Evolutionary conservation across 202 grass and related monocot genomes (phyloP), one percentile per base, ranked within the genome.

Genomic region (Tripidium arundinaceum): DNA sequence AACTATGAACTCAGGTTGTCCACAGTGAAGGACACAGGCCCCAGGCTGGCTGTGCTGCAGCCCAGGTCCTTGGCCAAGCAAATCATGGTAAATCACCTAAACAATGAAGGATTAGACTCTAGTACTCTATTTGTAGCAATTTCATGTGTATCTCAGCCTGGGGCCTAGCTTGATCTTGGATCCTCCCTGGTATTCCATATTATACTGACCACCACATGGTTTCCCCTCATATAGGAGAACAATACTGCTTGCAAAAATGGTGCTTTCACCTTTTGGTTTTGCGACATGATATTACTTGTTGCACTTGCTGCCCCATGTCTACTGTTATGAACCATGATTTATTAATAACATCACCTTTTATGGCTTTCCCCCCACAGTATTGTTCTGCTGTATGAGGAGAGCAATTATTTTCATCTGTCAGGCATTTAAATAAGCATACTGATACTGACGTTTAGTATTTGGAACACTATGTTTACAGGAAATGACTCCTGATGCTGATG

Each of bases 401-500:
- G 29, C 60, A 79, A 6, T 66, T 74, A 31, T 77, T 15, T 10
- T 50, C 29, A 79, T 50, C 11, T 74, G 22, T 39, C 54, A 49
- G 74, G 9, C 38, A 75, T 50, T 68, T 79, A 66, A 74, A 50
- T 43, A 59, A 68, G 8, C 1, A 1, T 79, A 43, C 22, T 74
- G 59, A 68, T 82, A 62, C 55, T 42, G 31, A 11, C 34, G 12
- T 86, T 47, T 74, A 60, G 14, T 75, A 42, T 87, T 77, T 78
- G 26, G 16, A 79, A 85, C 71, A 65, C 55, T 54, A 1, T 77
- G 11, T 62, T 70, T 81, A 54, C 82, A 98, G 96, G 88, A 95
- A 89, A 94, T 95, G 88, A 98, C 92, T 83, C 86, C 90, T 81
- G 76, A 98, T 76, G 90, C 96, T 84, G 77, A 93, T 82, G 91